Evolutionary conservation across 257 asterid genomes (phyloP), one percentile per base, ranked within the genome.

Genomic region (Parsonsia alboflavescens): DNA sequence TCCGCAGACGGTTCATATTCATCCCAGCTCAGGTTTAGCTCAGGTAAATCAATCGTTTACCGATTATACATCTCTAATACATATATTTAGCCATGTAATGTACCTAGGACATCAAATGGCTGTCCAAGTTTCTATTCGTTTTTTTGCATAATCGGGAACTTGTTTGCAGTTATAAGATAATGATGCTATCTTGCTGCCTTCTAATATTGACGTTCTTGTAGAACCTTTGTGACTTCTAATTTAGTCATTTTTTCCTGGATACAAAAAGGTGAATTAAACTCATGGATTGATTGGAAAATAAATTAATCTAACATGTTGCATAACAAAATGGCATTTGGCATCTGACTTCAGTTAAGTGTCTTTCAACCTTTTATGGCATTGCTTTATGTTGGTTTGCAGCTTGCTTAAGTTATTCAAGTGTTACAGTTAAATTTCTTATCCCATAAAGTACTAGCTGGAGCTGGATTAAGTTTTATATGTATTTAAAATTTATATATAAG

Each of bases 1-100:
- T 79, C 93, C 96, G 3, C 97, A 91, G 80, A 93, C 94, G 11
- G 97, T 89, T 76, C 88, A 93, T 77, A 85, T 91, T 68, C 97
- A 93, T 78, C 98, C 97, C 5, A 90, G 97, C 84, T 93, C 98
- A 53, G 96, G 96, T 78, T 87, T 91, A 81, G 85, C 97, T 52
- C 91, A 89, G 96, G 96, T 79, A 70, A 70, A 65, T 71, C 30
- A 73, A 7, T 48, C 33, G 9, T 3, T 65, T 21, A 39, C 24
- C 39, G 2, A 17, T 65, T 36, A 54, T 56, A 26, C 64, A 36
- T 33, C 33, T 21, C 19, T 10, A 65, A 33, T 17, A 16, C 26
- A 15, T 8, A 63, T 33, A 28, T 33, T 59, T 36, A 33, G 36
- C 13, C 13, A 39, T 39, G 50, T 62, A 13, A 28, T 2, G 17